Evolutionary conservation across 805 yeast species (phyloP).

Genomic region (Starmerella bombi): DNA sequence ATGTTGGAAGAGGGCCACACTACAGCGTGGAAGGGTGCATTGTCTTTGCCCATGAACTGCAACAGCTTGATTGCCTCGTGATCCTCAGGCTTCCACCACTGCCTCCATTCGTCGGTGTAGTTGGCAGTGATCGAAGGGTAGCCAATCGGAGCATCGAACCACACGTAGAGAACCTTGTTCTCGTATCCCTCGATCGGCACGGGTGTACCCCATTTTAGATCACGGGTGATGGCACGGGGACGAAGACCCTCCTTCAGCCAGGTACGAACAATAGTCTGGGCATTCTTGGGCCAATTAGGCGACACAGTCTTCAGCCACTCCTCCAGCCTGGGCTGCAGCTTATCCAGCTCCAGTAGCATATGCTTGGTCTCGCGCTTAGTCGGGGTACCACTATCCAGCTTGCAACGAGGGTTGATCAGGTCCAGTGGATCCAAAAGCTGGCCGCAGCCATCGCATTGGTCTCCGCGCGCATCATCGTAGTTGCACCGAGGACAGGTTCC

Average conservation of each 20-base stretch:
- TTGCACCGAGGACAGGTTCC: constrained; percentile 94
- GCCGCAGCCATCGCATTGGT: constrained; percentile 98
- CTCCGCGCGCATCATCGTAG: constrained; percentile 97
- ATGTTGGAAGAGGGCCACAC: constrained; percentile 89
- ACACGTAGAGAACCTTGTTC: constrained; percentile 87
- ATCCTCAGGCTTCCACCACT: constrained; percentile 72
- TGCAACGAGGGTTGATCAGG: constrained; percentile 88
- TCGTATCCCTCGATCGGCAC: constrained; percentile 81
- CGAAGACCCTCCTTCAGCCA: constrained; percentile 91
- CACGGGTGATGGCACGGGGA: constrained; percentile 95
- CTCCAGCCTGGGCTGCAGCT: constrained; percentile 61
- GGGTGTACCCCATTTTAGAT: constrained; percentile 95
- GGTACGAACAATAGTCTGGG: constrained; percentile 72
- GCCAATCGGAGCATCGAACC: constrained; percentile 99
- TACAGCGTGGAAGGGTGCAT: constrained; percentile 96
- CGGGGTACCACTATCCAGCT: constrained; percentile 75
- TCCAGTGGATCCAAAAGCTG: constrained; percentile 79
- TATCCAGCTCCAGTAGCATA: constrained; percentile 68
- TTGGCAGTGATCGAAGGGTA: constrained; percentile 92
- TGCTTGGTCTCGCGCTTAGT: constrained; percentile 71
- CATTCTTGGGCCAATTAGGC: constrained; percentile 87
- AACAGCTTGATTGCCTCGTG: constrained; percentile 80
- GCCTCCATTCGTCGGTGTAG: constrained; percentile 66
- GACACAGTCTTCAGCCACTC: constrained; percentile 63
- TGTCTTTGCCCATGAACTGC: constrained; percentile 99